These are phyloP conservation scores for Ogataea corticis DNA, from an alignment of 805 yeast genomes.

Conservation along the genomic window DNA sequence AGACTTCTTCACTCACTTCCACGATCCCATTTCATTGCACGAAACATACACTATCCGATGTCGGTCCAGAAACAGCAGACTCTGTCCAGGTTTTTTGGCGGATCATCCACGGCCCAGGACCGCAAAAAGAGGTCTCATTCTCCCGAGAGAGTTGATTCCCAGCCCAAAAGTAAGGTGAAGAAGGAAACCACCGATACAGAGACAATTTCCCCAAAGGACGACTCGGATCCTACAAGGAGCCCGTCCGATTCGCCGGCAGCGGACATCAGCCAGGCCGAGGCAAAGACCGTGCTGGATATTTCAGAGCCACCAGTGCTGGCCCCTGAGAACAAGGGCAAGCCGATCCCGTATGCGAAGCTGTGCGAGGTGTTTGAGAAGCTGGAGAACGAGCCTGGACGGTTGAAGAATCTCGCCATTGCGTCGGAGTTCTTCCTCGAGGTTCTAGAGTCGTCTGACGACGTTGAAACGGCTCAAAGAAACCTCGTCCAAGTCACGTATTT, in stretches of 20 bases:
- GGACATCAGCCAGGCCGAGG: constrained; percentile 25
- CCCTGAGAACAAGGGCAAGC: constrained; percentile 16
- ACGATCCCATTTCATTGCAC: background rate
- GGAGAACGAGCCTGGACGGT: constrained; percentile 78
- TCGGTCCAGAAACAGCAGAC: constrained; percentile 22
- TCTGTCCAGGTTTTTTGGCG: constrained; percentile 22
- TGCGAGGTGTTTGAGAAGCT: constrained; percentile 72
- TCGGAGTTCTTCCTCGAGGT: constrained; percentile 71
- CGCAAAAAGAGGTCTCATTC: constrained; percentile 11
- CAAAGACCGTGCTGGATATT: constrained; percentile 18
- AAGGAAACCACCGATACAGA: no score
- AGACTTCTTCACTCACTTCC: background rate
- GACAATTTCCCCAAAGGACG: no score
- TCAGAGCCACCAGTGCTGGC: constrained; percentile 4
- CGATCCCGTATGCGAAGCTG: constrained; percentile 41
- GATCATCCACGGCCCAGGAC: constrained; percentile 2
- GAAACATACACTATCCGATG: background rate
- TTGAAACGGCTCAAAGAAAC: constrained; percentile 30
- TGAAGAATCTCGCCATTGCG: constrained; percentile 75
- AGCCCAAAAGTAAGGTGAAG: background rate
- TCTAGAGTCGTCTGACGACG: constrained; percentile 49
- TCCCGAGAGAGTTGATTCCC: constrained; percentile 8
- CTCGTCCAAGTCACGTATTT: constrained; percentile 76
- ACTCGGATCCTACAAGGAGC: constrained; percentile 16
- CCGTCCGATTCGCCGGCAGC: background rate